Evolutionary conservation across 352 stramenopile genomes (phyloP), one percentile per base, ranked within the genome.

Genomic region (Pythium sp.): DNA sequence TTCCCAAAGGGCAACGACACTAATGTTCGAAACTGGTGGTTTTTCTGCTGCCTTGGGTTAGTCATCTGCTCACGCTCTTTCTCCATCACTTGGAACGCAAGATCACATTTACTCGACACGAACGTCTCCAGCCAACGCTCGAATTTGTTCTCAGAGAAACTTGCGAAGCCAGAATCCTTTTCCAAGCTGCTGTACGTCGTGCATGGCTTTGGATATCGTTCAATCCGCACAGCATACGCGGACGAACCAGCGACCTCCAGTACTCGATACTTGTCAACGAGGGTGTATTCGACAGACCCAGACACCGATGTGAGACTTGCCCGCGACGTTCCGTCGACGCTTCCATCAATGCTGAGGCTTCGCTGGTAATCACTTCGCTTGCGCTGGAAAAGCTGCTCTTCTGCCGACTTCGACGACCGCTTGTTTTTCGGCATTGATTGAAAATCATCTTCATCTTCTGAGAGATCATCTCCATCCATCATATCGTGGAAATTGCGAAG

Each of bases 181-280:
- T 94, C 84, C 64, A 92, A 61, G 20, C 87, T 81, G 65, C 85
- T 92, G 70, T 82, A 91, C 6, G 83, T 89, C 30, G 64, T 66
- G 12, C 82, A 91, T 6, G 84, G 81, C 72, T 93, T 92, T 2
- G 86, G 86, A 61, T 91, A 94, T 15, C 84, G 80, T 63, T 94
- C 86, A 53, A 94, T 94, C 22, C 86, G 72, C 9, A 94, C 83
- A 3, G 84, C 76, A 62, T 94, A 94, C 14, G 86, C 81, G 0
- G 84, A 90, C 51, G 86, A 92, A 24, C 78, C 79, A 32, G 86
- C 85, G 7, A 93, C 79, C 34, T 93, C 84, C 34, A 94, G 58
- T 3, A 94, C 67, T 1, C 83, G 72, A 26, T 90, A 79, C 58
- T 93, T 92, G 72, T 94, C 84, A 20, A 85, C 71, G 1, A 94